These are phyloP conservation scores for Ochetophila trinervis DNA, from an alignment of 306 rosid genomes.

Conservation along the genomic window DNA sequence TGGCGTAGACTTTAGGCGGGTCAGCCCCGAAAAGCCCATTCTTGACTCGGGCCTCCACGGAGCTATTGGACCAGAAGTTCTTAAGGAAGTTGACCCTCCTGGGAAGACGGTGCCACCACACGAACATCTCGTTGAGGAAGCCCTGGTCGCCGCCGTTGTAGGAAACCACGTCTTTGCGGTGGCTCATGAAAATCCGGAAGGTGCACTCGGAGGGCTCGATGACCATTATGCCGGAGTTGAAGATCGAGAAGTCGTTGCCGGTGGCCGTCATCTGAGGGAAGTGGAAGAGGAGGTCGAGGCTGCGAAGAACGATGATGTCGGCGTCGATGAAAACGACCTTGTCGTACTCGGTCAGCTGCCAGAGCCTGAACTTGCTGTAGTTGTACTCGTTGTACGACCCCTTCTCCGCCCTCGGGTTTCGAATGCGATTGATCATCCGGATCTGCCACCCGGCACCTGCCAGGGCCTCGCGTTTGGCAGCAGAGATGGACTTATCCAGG, in stretches of 20 bases:
- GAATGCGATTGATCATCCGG: conserved; percentile 60
- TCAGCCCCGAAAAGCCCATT: conserved; percentile 69
- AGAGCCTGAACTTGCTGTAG: conserved; percentile 87
- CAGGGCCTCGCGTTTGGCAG: conserved; percentile 49
- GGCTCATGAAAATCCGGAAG: conserved; percentile 50
- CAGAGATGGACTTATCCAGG: conserved; percentile 63
- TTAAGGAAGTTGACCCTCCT: conserved; percentile 75
- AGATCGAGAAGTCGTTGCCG: conserved; percentile 78
- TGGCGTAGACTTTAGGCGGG: conserved; percentile 65
- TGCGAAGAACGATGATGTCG: conserved; percentile 74
- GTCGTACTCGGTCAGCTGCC: conserved; percentile 82
- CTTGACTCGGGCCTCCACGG: conserved; percentile 48
- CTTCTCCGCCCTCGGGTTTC: conserved; percentile 66
- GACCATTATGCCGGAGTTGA: conserved; percentile 93
- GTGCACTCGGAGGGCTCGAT: conserved; percentile 92
- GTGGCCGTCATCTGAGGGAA: conserved; percentile 85
- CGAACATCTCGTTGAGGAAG: conserved; percentile 80
- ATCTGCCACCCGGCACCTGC: conserved; percentile 68
- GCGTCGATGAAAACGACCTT: conserved; percentile 79
- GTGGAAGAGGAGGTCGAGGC: conserved; percentile 78
- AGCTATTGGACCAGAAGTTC: conserved; percentile 88
- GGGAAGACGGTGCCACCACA: conserved; percentile 98
- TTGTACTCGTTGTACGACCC: conserved; percentile 86
- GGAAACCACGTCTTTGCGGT: conserved; percentile 50
- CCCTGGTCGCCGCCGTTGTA: conserved; percentile 98